phyloP scores from a whole-genome alignment of 768 basidiomycete species.

The Leccinum variicolor region DNA sequence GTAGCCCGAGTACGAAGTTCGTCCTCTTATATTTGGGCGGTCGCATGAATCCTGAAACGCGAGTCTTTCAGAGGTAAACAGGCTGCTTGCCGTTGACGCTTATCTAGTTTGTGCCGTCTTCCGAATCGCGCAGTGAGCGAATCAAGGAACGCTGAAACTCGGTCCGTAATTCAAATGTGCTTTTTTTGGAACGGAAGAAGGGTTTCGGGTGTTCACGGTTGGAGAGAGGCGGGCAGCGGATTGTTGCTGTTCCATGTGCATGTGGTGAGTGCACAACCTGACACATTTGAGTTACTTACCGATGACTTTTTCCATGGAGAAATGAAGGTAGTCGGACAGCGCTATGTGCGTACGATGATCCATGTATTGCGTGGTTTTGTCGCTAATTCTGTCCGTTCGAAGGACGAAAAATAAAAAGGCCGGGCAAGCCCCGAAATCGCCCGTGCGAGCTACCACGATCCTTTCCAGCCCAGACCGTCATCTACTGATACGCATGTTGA shows the following conservation, averaged over 20 bases:
- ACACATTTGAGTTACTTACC: background rate
- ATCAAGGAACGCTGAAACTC: background rate
- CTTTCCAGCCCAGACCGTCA: background rate
- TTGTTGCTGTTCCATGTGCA: background rate
- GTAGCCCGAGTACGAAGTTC: background rate
- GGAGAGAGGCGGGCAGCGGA: background rate
- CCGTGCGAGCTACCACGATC: background rate
- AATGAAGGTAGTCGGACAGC: background rate
- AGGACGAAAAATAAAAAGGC: background rate
- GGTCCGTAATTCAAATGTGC: background rate
- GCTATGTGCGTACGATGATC: background rate
- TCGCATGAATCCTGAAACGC: background rate
- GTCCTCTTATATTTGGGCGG: background rate
- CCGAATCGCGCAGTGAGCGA: background rate
- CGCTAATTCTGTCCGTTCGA: background rate
- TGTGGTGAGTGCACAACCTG: background rate
- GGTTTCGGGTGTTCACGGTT: background rate
- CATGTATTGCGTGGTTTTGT: background rate
- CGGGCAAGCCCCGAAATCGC: background rate
- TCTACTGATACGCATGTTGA: slow-evolving; percentile 1
- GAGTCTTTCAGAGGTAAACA: background rate
- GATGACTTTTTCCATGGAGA: background rate
- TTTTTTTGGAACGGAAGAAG: background rate
- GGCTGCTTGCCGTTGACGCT: background rate
- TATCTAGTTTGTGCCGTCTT: background rate